These are phyloP conservation scores for Leishmania lainsoni DNA, from an alignment of 208 protist species.

Conservation along the genomic window DNA sequence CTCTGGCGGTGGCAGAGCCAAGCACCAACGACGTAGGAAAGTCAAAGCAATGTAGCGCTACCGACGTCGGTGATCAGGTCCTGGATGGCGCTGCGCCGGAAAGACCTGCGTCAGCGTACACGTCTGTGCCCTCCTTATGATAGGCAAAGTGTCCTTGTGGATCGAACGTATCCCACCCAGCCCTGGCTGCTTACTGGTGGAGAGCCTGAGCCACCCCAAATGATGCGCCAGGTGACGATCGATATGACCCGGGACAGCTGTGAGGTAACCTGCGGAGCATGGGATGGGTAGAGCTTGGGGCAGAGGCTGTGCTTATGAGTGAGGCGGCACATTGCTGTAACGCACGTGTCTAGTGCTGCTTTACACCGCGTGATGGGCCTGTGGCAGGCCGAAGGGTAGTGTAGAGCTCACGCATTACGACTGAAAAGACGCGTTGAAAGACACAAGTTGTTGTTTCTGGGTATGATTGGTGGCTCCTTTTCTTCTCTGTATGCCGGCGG, in stretches of 20 bases:
- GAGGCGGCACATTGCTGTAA: not conserved
- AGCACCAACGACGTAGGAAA: not conserved
- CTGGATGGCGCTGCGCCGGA: not conserved
- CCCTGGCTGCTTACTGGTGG: not conserved
- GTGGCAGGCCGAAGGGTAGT: not conserved
- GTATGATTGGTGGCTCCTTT: constrained; percentile 8
- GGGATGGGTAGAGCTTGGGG: not conserved
- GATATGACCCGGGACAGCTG: not conserved
- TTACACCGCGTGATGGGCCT: not conserved
- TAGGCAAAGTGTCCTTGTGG: not conserved
- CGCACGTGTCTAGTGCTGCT: not conserved
- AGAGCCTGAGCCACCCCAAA: not conserved
- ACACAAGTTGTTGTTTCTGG: constrained; percentile 1
- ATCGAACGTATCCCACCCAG: not conserved
- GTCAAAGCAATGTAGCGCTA: not conserved
- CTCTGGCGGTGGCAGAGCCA: not conserved
- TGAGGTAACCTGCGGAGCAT: not conserved
- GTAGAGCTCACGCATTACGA: not conserved
- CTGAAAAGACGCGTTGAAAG: not conserved
- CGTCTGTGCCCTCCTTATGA: not conserved
- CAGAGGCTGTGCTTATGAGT: not conserved
- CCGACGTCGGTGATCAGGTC: not conserved
- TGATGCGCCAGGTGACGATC: not conserved
- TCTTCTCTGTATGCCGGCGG: constrained; percentile 17
- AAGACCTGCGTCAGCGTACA: not conserved